A percentile compares a stretch with the other conserved stretches of the same genome.
Conservation (phyloP, 148 eudicot species). For the Rhododendron kiyosumense region DNA sequence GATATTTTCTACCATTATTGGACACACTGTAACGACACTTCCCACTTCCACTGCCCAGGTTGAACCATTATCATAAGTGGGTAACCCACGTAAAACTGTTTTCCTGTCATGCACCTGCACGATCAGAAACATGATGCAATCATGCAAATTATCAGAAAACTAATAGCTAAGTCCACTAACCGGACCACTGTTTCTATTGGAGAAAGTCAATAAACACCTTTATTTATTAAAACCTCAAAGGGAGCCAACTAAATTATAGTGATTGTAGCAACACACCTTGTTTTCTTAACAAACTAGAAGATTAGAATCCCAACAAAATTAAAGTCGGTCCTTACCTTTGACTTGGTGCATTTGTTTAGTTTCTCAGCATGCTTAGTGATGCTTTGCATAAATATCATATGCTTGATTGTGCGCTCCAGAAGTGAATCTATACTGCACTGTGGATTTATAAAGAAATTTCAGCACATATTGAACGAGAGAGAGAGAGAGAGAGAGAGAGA, state of each 20-base stretch:
- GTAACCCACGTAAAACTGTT: slow-evolving; percentile 34
- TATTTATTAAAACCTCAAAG: not conserved
- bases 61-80: slow-evolving; percentile 69
- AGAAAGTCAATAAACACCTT: not conserved
- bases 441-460: slow-evolving; percentile 15
- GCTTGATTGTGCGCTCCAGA: slow-evolving; percentile 89
- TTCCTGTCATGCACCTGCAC: slow-evolving; percentile 59
- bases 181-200: not conserved
- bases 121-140: slow-evolving; percentile 1
- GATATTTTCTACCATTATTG: slow-evolving; percentile 73
- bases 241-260: not conserved
- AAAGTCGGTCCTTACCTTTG: slow-evolving; percentile 42
- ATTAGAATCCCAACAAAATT: not conserved
- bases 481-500: not conserved
- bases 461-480: slow-evolving; percentile 9
- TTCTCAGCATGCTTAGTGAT: slow-evolving; percentile 75
- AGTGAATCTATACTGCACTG: slow-evolving; percentile 98
- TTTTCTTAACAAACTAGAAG: not conserved
- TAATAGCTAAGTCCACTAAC: not conserved
- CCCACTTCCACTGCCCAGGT: slow-evolving; percentile 98
- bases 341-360: slow-evolving; percentile 47
- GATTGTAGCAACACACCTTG: not conserved
- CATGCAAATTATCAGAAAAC: slow-evolving; percentile 6
- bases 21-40: slow-evolving; percentile 60
- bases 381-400: slow-evolving; percentile 79